These are phyloP conservation scores for Candida chilensis DNA, from an alignment of 805 yeast genomes.

Conservation along the genomic window DNA sequence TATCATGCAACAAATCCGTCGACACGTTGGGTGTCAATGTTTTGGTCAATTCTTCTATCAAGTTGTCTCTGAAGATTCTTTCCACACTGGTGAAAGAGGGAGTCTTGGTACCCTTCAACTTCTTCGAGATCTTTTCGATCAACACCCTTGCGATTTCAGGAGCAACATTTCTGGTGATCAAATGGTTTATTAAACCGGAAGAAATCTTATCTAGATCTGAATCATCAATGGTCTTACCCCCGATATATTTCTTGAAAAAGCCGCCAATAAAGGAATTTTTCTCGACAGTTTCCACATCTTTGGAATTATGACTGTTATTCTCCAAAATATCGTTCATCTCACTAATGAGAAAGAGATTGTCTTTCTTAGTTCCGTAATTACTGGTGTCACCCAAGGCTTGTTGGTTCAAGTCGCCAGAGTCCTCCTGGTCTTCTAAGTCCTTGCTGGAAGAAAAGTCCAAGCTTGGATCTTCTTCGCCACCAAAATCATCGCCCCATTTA, in stretches of 20 bases:
- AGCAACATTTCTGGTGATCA: slow-evolving; percentile 82
- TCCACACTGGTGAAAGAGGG: slow-evolving; percentile 68
- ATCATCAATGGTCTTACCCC: slow-evolving; percentile 58
- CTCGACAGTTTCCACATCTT: neutral
- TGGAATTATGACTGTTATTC: too few species aligned
- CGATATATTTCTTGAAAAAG: slow-evolving; percentile 51
- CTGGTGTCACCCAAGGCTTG: neutral
- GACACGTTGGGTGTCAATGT: slow-evolving; percentile 89
- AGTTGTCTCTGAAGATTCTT: slow-evolving; percentile 54
- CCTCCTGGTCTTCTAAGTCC: neutral
- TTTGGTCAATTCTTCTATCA: slow-evolving; percentile 63
- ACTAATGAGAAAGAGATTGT: slow-evolving; percentile 1
- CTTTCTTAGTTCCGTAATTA: neutral
- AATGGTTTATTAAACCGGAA: slow-evolving; percentile 60
- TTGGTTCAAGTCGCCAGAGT: neutral
- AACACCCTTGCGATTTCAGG: slow-evolving; percentile 77
- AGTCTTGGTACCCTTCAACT: slow-evolving; percentile 64
- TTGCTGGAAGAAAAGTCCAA: slow-evolving; percentile 58
- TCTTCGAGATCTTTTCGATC: slow-evolving; percentile 59
- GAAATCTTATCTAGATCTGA: slow-evolving; percentile 61
- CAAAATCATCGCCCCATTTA: slow-evolving; percentile 38
- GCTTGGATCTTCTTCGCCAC: slow-evolving; percentile 17
- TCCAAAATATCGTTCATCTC: slow-evolving; percentile 1
- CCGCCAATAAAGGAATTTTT: slow-evolving; percentile 11
- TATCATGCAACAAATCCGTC: slow-evolving; percentile 76